Evolutionary conservation across 768 basidiomycete species (phyloP).

Genomic region (Boletus huronensis): DNA sequence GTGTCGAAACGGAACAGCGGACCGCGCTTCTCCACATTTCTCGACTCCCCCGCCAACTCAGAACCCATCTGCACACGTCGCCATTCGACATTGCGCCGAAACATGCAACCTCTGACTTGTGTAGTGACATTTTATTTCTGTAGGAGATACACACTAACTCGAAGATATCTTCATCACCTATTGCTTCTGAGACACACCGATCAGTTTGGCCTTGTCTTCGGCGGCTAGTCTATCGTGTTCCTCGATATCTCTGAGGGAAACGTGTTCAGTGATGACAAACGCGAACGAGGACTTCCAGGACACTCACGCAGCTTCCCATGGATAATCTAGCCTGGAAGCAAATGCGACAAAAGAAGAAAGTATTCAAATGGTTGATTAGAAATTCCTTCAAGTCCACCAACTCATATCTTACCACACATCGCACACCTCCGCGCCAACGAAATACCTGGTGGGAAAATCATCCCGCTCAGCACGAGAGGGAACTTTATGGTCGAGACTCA

Average conservation of each 20-base stretch:
- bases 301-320: constrained; percentile 75
- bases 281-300: background rate
- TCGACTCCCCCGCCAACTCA: background rate
- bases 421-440: constrained; percentile 69
- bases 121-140: background rate
- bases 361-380: constrained; percentile 11
- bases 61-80: no score
- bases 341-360: constrained; percentile 1
- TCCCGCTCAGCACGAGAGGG: background rate
- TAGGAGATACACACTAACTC: background rate
- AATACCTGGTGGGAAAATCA: constrained; percentile 52
- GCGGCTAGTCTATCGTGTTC: constrained; percentile 66
- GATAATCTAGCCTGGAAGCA: constrained; percentile 69
- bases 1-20: constrained; percentile 4
- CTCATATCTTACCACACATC: constrained; percentile 62
- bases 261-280: background rate
- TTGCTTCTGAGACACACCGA: background rate
- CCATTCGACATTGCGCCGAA: background rate
- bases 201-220: constrained; percentile 33
- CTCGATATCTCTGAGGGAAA: constrained; percentile 59
- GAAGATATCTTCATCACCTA: background rate
- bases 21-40: background rate
- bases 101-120: background rate
- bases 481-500: constrained; percentile 34
- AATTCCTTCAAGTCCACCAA: background rate